Percentiles rank a stretch among this genome's conserved stretches.
Conservation (phyloP, 1,284 basidiomycete genomes). For the Sanguinoderma infundibulare region DNA sequence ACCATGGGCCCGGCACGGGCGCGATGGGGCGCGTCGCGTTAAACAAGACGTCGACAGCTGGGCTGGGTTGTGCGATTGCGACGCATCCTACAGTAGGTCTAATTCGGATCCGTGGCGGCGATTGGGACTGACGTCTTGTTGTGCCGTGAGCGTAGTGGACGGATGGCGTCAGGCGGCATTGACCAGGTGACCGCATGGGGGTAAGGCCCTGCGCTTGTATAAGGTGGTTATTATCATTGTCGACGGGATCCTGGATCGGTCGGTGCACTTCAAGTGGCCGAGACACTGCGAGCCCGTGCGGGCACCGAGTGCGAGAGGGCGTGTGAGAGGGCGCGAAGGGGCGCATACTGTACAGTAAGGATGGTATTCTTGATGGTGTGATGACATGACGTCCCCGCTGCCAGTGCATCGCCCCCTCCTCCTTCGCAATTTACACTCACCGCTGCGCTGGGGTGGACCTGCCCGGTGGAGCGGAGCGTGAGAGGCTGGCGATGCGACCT, state of each 20-base stretch:
- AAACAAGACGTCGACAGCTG: too few relatives aligned
- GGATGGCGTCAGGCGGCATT: neutral
- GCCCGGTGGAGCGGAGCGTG: constrained; percentile 1
- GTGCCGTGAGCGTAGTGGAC: too few relatives aligned
- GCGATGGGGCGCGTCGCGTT: neutral
- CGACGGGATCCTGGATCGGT: too few relatives aligned
- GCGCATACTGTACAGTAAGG: too few relatives aligned
- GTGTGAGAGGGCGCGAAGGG: neutral
- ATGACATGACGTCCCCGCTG: constrained; percentile 7
- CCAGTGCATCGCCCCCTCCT: constrained; percentile 1
- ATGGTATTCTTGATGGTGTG: neutral
- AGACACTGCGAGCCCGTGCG: neutral
- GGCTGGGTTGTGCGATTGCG: too few relatives aligned
- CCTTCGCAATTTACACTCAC: constrained; percentile 4
- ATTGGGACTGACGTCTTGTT: too few relatives aligned
- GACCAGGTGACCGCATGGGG: neutral
- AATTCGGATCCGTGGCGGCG: neutral
- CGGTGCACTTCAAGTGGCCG: too few relatives aligned
- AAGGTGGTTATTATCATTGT: too few relatives aligned
- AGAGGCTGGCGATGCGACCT: neutral
- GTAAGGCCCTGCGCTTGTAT: too few relatives aligned
- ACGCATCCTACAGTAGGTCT: too few relatives aligned
- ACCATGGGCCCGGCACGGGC: neutral
- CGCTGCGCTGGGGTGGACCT: neutral
- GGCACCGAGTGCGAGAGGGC: neutral